Evolutionary conservation across 2,329 filamentous ascomycete genomes (phyloP).

Genomic region (Alternaria brassicae): DNA sequence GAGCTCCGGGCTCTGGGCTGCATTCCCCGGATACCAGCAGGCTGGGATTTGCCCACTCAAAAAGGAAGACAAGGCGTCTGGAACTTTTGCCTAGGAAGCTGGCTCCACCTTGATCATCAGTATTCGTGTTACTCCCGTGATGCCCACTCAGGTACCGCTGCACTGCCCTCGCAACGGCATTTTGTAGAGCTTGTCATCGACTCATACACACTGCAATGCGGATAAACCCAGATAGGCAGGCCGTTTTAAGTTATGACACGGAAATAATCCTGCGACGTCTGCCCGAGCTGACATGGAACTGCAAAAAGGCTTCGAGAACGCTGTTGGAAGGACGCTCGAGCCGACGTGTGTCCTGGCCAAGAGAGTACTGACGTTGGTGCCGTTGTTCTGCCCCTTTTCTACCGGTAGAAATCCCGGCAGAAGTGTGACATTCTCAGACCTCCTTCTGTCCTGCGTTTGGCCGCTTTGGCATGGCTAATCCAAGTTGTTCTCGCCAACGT

Average conservation of each 20-base stretch:
- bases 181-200: conserved; percentile 2
- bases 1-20: conserved; percentile 31
- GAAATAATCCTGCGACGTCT: conserved; percentile 12
- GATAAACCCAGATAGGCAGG: conserved; percentile 11
- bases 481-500: conserved; percentile 22
- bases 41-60: conserved; percentile 21
- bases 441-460: conserved; percentile 17
- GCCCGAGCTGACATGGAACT: conserved; percentile 16
- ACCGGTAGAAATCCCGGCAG: conserved; percentile 31
- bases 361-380: conserved; percentile 1
- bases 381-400: conserved; percentile 23
- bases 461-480: conserved; percentile 10
- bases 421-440: conserved; percentile 28
- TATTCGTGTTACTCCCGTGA: conserved; percentile 9
- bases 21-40: conserved; percentile 34
- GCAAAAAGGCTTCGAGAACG: conserved; percentile 35
- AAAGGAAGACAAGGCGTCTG: conserved; percentile 27
- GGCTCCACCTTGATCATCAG: conserved; percentile 17
- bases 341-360: conserved; percentile 16
- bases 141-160: conserved; percentile 1
- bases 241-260: conserved; percentile 6
- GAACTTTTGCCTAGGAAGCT: conserved; percentile 11
- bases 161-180: background rate
- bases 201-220: conserved; percentile 3
- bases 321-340: conserved; percentile 41